Conservation (phyloP, 148 eudicot genomes). For the Linanthus parryae region DNA sequence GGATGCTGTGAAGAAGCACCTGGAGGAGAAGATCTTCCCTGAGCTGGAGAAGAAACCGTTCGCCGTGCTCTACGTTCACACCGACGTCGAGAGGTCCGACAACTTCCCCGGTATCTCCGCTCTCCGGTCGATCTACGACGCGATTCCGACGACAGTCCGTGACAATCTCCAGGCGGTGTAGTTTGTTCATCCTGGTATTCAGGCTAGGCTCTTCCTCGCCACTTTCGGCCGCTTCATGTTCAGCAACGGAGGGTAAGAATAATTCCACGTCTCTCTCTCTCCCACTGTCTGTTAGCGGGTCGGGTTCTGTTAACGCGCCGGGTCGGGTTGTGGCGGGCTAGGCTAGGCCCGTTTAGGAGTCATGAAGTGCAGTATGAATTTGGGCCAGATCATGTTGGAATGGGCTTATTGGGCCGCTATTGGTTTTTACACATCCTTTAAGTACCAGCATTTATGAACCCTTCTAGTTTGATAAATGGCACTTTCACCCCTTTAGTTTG, state of each 20-base stretch:
- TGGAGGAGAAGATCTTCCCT: slow-evolving; percentile 49
- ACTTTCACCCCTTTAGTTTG: too few species aligned
- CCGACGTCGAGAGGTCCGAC: slow-evolving; percentile 34
- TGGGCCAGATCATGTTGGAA: too few species aligned
- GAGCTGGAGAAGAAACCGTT: slow-evolving; percentile 32
- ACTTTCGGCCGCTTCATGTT: slow-evolving; percentile 56
- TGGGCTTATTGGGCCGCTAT: too few species aligned
- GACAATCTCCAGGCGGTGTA: slow-evolving; percentile 46
- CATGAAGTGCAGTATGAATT: too few species aligned
- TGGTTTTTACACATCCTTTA: too few species aligned
- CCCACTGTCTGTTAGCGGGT: too few species aligned
- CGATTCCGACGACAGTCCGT: slow-evolving; percentile 34
- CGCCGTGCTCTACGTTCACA: slow-evolving; percentile 55
- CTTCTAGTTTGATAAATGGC: too few species aligned
- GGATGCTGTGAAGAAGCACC: slow-evolving; percentile 40
- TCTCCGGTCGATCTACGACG: slow-evolving; percentile 43
- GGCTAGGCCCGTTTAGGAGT: too few species aligned
- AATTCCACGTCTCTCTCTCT: too few species aligned
- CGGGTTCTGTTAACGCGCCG: too few species aligned
- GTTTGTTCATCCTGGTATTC: slow-evolving; percentile 57
- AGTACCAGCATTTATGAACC: too few species aligned
- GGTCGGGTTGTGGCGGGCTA: too few species aligned
- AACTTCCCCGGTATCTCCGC: slow-evolving; percentile 55
- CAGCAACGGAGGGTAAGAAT: slow-evolving; percentile 42
- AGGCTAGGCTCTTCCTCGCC: slow-evolving; percentile 58